phyloP scores from a whole-genome alignment of 2,329 filamentous ascomycete genomes.

The Coniochaeta sp. region DNA sequence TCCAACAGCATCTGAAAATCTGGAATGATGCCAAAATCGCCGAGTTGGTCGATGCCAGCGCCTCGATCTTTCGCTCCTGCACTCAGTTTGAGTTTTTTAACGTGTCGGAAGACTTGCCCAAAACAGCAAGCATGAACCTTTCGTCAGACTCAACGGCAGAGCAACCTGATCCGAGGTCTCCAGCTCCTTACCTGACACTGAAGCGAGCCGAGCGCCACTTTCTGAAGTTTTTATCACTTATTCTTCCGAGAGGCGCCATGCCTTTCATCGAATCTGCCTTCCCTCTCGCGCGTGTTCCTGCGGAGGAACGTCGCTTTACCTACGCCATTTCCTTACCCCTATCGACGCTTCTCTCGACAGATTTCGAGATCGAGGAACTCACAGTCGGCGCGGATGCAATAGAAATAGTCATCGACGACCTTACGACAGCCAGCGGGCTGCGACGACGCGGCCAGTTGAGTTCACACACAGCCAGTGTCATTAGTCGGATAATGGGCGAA shows the following conservation, averaged over 20 bases:
- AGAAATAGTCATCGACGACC: constrained; percentile 48
- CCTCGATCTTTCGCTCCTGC: constrained; percentile 54
- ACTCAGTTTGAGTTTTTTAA: constrained; percentile 76
- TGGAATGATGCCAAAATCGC: constrained; percentile 47
- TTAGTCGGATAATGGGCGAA: constrained; percentile 52
- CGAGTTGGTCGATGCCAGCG: constrained; percentile 50
- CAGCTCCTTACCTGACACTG: constrained; percentile 56
- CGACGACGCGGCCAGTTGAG: constrained; percentile 10
- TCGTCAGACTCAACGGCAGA: constrained; percentile 16
- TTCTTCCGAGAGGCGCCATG: constrained; percentile 47
- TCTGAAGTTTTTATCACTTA: constrained; percentile 57
- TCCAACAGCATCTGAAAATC: constrained; percentile 55
- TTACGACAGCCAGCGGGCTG: constrained; percentile 13
- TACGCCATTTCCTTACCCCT: constrained; percentile 59
- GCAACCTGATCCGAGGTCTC: constrained; percentile 28
- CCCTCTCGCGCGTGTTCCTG: constrained; percentile 53
- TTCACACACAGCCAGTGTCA: constrained; percentile 34
- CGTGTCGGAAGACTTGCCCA: constrained; percentile 47
- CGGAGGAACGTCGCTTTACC: constrained; percentile 56
- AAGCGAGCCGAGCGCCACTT: constrained; percentile 65
- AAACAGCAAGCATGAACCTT: constrained; percentile 9
- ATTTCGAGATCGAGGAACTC: constrained; percentile 55
- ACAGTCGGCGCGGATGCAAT: constrained; percentile 63
- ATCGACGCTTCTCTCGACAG: constrained; percentile 43
- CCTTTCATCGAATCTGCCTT: constrained; percentile 57